phyloP scores from a whole-genome alignment of 495 filamentous ascomycete genomes.

The Talaromyces nanjingensis region DNA sequence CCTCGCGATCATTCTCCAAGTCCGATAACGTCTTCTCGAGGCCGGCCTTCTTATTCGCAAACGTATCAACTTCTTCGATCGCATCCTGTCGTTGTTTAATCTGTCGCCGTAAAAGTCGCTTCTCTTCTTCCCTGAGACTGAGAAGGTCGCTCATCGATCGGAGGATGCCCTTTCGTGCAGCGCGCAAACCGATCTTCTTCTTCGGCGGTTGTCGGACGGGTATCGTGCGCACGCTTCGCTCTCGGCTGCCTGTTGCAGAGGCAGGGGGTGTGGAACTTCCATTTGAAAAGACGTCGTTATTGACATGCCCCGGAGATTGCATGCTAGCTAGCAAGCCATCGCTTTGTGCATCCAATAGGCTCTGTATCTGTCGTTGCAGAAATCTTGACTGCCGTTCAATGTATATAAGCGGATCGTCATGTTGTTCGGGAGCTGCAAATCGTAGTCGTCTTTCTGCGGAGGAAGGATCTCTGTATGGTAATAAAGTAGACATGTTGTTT shows the following conservation, averaged over 20 bases:
- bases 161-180: constrained; percentile 65
- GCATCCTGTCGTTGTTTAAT: constrained; percentile 50
- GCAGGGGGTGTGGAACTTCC: constrained; percentile 41
- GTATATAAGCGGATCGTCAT: constrained; percentile 34
- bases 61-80: constrained; percentile 52
- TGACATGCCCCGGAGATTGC: background rate
- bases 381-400: constrained; percentile 39
- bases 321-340: constrained; percentile 58
- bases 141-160: constrained; percentile 65
- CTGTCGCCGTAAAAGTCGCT: constrained; percentile 50
- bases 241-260: constrained; percentile 18
- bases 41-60: constrained; percentile 44
- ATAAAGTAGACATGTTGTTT: constrained; percentile 7
- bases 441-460: constrained; percentile 8
- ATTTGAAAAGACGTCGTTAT: constrained; percentile 32
- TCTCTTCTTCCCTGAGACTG: constrained; percentile 65
- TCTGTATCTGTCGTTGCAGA: constrained; percentile 72
- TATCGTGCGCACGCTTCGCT: constrained; percentile 31
- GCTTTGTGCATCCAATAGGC: constrained; percentile 77
- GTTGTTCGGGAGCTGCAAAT: constrained; percentile 18
- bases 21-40: constrained; percentile 39
- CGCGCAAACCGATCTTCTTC: constrained; percentile 52
- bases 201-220: constrained; percentile 56
- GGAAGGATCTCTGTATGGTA: constrained; percentile 1
- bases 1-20: constrained; percentile 32